Conservation (phyloP, 1,284 basidiomycete genomes). For the Moniliophthora roreri region DNA sequence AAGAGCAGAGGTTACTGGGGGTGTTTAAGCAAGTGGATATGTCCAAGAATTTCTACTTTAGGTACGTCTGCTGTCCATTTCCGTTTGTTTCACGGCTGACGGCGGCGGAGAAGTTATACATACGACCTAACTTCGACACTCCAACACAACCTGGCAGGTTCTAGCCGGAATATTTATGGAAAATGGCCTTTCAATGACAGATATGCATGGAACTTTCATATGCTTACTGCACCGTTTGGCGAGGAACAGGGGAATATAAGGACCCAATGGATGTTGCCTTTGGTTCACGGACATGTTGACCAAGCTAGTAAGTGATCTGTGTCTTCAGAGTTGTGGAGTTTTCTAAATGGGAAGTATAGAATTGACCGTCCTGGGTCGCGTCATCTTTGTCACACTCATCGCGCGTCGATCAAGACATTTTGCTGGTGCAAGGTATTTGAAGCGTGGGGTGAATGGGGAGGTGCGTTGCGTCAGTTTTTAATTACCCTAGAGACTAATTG, state of each 20-base stretch:
- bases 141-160: slow-evolving; percentile 86
- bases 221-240: slow-evolving; percentile 73
- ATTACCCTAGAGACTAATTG: not conserved
- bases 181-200: slow-evolving; percentile 81
- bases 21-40: slow-evolving; percentile 98
- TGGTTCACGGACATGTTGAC: slow-evolving; percentile 96
- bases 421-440: slow-evolving; percentile 94
- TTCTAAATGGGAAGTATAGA: slow-evolving; percentile 47
- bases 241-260: slow-evolving; percentile 24
- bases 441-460: slow-evolving; percentile 92
- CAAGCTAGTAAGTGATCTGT: slow-evolving; percentile 82
- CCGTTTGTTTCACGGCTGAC: slow-evolving; percentile 1
- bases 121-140: slow-evolving; percentile 97
- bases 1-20: slow-evolving; percentile 84
- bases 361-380: slow-evolving; percentile 86
- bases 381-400: slow-evolving; percentile 92
- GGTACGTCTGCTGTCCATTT: slow-evolving; percentile 55
- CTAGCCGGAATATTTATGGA: slow-evolving; percentile 38
- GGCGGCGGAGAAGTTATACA: slow-evolving; percentile 66
- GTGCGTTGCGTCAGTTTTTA: slow-evolving; percentile 33
- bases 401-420: slow-evolving; percentile 94
- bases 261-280: slow-evolving; percentile 85
- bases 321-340: not conserved
- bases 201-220: slow-evolving; percentile 95
- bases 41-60: slow-evolving; percentile 99